Evolutionary conservation across 2,329 filamentous ascomycete species (phyloP), one percentile per base, ranked within the genome.

Genomic region (Ascochyta viciae-villosae): DNA sequence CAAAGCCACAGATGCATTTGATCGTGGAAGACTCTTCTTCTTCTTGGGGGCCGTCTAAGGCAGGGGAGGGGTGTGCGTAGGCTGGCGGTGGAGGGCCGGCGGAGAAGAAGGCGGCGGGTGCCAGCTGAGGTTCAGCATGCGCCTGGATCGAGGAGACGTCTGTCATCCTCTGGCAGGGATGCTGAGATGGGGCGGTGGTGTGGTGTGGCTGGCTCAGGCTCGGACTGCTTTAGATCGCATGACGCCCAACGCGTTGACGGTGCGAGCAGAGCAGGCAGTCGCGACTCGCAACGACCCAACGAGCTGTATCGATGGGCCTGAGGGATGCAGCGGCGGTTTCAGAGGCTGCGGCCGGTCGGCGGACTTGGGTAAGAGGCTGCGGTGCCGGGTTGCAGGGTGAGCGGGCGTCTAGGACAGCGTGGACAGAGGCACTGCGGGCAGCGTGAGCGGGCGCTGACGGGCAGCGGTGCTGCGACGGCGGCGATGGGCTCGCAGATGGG

Each of bases 1-100:
- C 82, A 77, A 90, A 97, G 75, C 88, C 88, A 80, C 95, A 99
- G 68, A 98, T 96, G 85, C 95, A 99, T 83, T 96, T 96, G 81
- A 98, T 97, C 57, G 91, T 96, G 77, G 96, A 96, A 16, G 89
- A 89, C 77, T 94, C 90, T 78, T 93, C 90, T 61, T 88, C 87
- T 70, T 76, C 74, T 55, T 88, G 83, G 65, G 70, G 57, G 34
- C 68, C 67, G 55, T 76, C 72, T 33, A 57, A 19, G 33, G 57
- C 61, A 58, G 72, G 71, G 31, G 70, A 72, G 70, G 70, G 72
- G 64, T 74, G 75, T 46, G 72, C 60, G 60, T 70, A 71, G 54
- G 74, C 57, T 56, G 70, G 71, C 47, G 69, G 67, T 60, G 68
- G 63, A 62, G 67, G 62, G 49, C 48, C 64, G 57, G 54, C 61